phyloP scores from a whole-genome alignment of 2,329 filamentous ascomycete species.

The Phialocephala sp. region DNA sequence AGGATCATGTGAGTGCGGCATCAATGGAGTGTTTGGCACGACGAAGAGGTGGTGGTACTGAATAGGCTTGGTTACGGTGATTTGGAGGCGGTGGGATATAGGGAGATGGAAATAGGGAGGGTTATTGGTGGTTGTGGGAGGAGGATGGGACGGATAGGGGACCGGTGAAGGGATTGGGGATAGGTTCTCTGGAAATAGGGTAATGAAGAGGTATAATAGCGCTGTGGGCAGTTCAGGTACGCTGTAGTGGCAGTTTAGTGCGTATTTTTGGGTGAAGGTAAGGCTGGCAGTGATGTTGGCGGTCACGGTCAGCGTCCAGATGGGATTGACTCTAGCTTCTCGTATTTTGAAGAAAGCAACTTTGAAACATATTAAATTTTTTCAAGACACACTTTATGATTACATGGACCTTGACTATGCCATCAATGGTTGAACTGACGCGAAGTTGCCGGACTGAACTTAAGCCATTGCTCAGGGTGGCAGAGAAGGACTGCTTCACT shows the following conservation, averaged over 20 bases:
- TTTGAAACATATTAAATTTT: too few species aligned
- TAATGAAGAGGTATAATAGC: not conserved
- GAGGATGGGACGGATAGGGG: not conserved
- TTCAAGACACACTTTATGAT: too few species aligned
- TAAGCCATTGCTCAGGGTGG: too few species aligned
- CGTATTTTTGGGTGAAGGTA: not conserved
- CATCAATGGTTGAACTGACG: too few species aligned
- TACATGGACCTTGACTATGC: too few species aligned
- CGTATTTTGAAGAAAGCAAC: too few species aligned
- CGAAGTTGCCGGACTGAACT: too few species aligned
- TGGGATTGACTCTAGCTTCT: too few species aligned
- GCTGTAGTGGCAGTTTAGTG: not conserved
- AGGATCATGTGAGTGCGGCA: not conserved
- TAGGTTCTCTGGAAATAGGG: not conserved
- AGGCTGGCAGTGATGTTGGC: not conserved
- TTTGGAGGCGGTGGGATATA: not conserved
- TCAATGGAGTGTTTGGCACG: not conserved
- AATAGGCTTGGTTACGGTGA: not conserved
- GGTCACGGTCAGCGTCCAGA: too few species aligned
- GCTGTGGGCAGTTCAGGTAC: not conserved
- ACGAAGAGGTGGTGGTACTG: not conserved
- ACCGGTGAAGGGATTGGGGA: constrained; percentile 1
- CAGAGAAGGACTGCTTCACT: too few species aligned
- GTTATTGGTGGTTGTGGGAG: not conserved
- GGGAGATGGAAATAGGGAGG: not conserved